Evolutionary conservation across 768 basidiomycete species (phyloP).

Genomic region (Mycena alexandri): DNA sequence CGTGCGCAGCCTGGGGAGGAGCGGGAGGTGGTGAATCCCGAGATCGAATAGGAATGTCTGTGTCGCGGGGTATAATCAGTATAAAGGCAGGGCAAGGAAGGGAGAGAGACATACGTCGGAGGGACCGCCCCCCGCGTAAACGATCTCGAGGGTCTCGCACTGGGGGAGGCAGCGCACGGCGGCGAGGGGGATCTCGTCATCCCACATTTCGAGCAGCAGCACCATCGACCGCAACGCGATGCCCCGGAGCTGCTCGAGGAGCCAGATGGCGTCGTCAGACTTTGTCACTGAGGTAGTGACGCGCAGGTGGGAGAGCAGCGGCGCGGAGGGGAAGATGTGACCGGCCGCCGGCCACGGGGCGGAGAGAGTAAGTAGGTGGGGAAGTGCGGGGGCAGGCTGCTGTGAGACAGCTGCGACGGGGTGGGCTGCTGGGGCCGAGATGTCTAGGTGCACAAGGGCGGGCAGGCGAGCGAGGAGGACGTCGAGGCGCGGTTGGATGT

Average conservation of each 20-base stretch:
- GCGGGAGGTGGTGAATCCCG: constrained; percentile 31
- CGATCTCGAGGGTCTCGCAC: constrained; percentile 24
- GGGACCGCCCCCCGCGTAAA: constrained; percentile 17
- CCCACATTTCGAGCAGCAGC: constrained; percentile 19
- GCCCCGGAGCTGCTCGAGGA: constrained; percentile 19
- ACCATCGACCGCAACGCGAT: not conserved
- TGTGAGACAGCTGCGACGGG: not conserved
- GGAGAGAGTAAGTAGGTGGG: constrained; percentile 8
- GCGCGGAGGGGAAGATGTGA: constrained; percentile 10
- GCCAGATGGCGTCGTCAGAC: constrained; percentile 15
- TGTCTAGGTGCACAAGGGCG: constrained; percentile 3
- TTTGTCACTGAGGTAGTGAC: constrained; percentile 6
- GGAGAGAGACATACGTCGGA: constrained; percentile 10
- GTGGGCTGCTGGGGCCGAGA: not conserved
- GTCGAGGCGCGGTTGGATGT: constrained; percentile 31
- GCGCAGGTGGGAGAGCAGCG: constrained; percentile 15
- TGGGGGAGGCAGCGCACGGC: constrained; percentile 25
- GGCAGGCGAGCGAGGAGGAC: constrained; percentile 22
- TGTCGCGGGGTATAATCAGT: not conserved
- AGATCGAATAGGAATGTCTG: constrained; percentile 26
- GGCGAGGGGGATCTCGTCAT: constrained; percentile 34
- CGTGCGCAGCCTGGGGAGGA: constrained; percentile 17
- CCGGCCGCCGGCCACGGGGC: constrained; percentile 27
- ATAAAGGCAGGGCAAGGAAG: no score
- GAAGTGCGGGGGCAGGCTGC: not conserved